These are phyloP conservation scores for Cordyceps fumosorosea DNA, from an alignment of 2,329 filamentous ascomycete species.

Conservation along the genomic window DNA sequence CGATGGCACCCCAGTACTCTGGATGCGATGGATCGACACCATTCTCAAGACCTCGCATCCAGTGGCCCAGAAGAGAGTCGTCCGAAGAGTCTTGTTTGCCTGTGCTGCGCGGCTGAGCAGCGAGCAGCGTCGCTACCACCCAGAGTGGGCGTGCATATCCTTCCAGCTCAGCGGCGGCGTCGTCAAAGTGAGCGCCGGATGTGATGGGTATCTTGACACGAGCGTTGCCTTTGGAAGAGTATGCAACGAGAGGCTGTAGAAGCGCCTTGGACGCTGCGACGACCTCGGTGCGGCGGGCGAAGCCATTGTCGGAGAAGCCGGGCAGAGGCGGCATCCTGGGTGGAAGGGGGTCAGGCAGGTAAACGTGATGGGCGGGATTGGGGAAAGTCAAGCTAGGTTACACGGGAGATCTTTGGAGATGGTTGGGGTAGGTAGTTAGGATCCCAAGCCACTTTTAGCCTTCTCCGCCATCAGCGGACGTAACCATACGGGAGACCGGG, in stretches of 20 bases:
- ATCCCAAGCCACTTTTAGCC: background rate
- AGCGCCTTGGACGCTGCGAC: conserved; percentile 28
- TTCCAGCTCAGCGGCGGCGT: conserved; percentile 38
- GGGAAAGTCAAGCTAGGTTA: background rate
- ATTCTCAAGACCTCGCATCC: conserved; percentile 25
- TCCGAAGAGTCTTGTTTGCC: background rate
- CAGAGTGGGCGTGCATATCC: conserved; percentile 37
- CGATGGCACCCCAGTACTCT: conserved; percentile 43
- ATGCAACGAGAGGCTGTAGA: conserved; percentile 25
- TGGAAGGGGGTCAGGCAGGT: background rate
- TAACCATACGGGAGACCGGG: background rate
- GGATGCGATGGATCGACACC: conserved; percentile 27
- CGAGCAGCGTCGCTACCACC: conserved; percentile 34
- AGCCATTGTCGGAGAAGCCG: conserved; percentile 36
- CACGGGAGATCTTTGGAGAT: background rate
- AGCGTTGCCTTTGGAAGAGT: conserved; percentile 28
- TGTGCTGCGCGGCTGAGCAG: conserved; percentile 16
- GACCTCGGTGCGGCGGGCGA: conserved; percentile 29
- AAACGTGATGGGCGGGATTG: background rate
- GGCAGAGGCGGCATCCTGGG: conserved; percentile 28
- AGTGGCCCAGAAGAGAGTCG: conserved; percentile 19
- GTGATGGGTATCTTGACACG: conserved; percentile 30
- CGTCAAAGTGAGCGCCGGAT: conserved; percentile 37
- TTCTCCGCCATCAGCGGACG: background rate
- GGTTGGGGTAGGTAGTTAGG: background rate